Evolutionary conservation across 352 stramenopile genomes (phyloP), one percentile per base, ranked within the genome.

Genomic region (Saprolegnia parasitica): DNA sequence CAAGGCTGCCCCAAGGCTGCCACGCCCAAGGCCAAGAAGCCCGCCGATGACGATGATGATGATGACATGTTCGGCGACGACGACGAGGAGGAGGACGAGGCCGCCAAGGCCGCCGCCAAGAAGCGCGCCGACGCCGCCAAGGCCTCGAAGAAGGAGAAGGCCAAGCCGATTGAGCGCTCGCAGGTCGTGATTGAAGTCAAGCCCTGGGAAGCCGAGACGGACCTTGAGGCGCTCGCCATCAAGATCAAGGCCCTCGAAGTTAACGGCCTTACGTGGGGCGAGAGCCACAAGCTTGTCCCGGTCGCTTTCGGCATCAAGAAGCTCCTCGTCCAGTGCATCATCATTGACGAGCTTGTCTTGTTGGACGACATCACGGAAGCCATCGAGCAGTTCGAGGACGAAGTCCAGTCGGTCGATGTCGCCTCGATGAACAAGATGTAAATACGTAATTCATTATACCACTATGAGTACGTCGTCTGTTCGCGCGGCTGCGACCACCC

Each of bases 401-500:
- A 89, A 46, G 85, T 96, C 50, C 87, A 96, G 77, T 87, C 75
- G 62, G 88, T 96, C 35, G 85, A 95, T 60, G 72, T 96, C 4
- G 81, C 83, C 23, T 90, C 84, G 56, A 95, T 96, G 86, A 93
- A 92, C 81, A 92, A 92, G 77, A 75, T 92, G 24, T 92, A 90
- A 89, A 72, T 64, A 77, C 84, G 21, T 78, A 87, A 75, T 78
- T 87, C 42, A 87, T 15, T 49, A 49, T 49, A 15, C 42, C 42
- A n/a, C 42, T n/a, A 49, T 49, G 42, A 49, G 42, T 35, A 35
- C 29, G 5, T 35, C 29, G 29, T 35, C 29, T 5, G 5, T 35
- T 35, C 2, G 5, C 29, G 29, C 29, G 29, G 29, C 29, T 6
- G 29, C 29, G 29, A 35, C 29, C 29, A 5, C 29, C 29, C 29